These are phyloP conservation scores for Monosporozyma aerobia DNA, from an alignment of 805 yeast species.

Conservation along the genomic window DNA sequence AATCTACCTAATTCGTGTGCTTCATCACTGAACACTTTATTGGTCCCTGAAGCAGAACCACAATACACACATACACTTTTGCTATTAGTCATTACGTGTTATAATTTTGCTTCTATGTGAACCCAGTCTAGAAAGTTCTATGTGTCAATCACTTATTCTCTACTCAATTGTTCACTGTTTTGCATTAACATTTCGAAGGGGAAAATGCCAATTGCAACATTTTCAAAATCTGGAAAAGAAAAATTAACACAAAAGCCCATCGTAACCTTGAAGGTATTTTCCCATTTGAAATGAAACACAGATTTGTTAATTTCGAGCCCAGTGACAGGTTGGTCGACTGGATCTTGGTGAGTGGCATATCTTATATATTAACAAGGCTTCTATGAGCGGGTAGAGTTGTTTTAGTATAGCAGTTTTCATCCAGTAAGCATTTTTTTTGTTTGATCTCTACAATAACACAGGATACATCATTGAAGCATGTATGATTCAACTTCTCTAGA, in stretches of 20 bases:
- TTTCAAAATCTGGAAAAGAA: not conserved
- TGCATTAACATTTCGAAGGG: too few relatives aligned
- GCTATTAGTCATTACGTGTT: not conserved
- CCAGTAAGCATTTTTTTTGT: not conserved
- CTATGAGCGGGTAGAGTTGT: too few relatives aligned
- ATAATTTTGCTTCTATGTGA: slow-evolving; percentile 4
- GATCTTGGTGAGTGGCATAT: not conserved
- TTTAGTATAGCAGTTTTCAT: not conserved
- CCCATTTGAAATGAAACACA: not conserved
- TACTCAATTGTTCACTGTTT: not conserved
- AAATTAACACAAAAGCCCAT: not conserved
- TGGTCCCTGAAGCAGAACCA: slow-evolving; percentile 69
- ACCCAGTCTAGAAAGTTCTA: not conserved
- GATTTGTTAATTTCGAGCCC: not conserved
- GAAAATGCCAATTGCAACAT: too few relatives aligned
- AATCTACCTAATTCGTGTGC: slow-evolving; percentile 54
- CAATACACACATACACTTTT: slow-evolving; percentile 71
- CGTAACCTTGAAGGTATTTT: not conserved
- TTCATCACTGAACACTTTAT: slow-evolving; percentile 37
- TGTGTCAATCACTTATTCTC: not conserved
- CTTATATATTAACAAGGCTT: too few relatives aligned
- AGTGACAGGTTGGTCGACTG: not conserved
- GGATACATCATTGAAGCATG: not conserved
- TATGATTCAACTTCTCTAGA: not conserved
- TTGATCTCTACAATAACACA: not conserved